Evolutionary conservation across 768 basidiomycete species (phyloP), one percentile per base, ranked within the genome.

Genomic region (Naganishia vishniacii): DNA sequence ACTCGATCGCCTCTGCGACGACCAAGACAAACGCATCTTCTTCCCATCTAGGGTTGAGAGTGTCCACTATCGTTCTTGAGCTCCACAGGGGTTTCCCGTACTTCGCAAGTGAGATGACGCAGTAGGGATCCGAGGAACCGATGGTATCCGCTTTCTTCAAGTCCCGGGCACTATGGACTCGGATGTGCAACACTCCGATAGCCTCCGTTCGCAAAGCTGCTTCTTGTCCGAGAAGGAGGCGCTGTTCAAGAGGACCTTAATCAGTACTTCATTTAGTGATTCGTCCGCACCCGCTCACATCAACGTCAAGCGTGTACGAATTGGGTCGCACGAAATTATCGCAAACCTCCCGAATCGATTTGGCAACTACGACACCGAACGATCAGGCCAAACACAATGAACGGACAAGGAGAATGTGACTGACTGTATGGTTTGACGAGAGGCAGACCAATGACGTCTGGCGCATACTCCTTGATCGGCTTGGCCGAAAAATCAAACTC

Each of bases 401-500:
- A 20, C 16, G 56, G 45, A 40, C 23, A 40, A n/a, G 20, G n/a
- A 7, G 11, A 25, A 51, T 9, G 25, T 8, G 40, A 44, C 73
- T 61, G 53, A 73, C 74, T 72, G 65, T 70, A 77, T 9, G 71
- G 61, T 62, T 73, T 77, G 62, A 76, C 70, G 0, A 73, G 69
- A 0, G 78, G 78, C 12, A 78, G 47, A 34, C 70, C 72, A 69
- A 78, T 73, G 12, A 76, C 75, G 58, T 78, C 75, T 59, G 76
- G 73, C 15, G 64, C 59, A 31, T 65, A 48, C 23, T 70, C 66
- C 31, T 69, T 73, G 16, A 78, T 69, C 0, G 78, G 78, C 48
- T 71, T 71, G 18, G 76, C 75, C 0, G 78, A 72, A 45, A 78
- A 72, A 42, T 78, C 74, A 42, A 77, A 74, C 26, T 72, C 70